Evolutionary conservation across 129 eudicot species (phyloP), one percentile per base, ranked within the genome.

Genomic region (Logfia minima): DNA sequence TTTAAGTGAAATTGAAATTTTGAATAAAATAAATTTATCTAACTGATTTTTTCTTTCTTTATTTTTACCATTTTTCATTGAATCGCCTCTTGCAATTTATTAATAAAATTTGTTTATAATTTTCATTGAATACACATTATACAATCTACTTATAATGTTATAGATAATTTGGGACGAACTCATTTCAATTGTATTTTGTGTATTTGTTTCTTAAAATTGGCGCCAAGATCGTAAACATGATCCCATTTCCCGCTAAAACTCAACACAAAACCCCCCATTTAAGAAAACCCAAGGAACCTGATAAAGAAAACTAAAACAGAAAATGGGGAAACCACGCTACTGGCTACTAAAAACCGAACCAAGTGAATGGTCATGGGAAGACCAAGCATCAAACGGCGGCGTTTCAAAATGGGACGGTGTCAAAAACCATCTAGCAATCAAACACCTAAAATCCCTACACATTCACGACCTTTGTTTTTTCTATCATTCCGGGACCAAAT

Each of bases 321-420:
- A 45, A 48, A 64, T 78, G 79, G 73, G 4, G 70, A 59, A 79
- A 34, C 64, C 84, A 64, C 86, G 79, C 5, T 83, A 87, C 85
- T 94, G 97, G 98, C 86, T 94, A 3, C 81, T 94, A 77, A 94
- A 94, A 84, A 89, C 97, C 3, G 98, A 94, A 83, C 90, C 92
- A 59, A 83, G 89, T 4, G 92, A 89, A 71, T 94, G 98, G 98
- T 94, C 98, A 68, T 94, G 98, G 98, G 89, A 84, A 2, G 97
- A 91, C 69, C 98, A 94, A 83, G 81, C 90, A 4, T 83, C 93
- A 24, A 94, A 89, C 88, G 80, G 71, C 1, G 92, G 89, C 29
- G 16, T 89, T 18, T 88, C 97, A 16, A 91, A 87, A 28, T 94
- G 98, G 97, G 98, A 94, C 85, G 98, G 98, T 16, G 97, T 94